phyloP scores from a whole-genome alignment of 2,329 filamentous ascomycete species.

The Mycosphaerella sp. region DNA sequence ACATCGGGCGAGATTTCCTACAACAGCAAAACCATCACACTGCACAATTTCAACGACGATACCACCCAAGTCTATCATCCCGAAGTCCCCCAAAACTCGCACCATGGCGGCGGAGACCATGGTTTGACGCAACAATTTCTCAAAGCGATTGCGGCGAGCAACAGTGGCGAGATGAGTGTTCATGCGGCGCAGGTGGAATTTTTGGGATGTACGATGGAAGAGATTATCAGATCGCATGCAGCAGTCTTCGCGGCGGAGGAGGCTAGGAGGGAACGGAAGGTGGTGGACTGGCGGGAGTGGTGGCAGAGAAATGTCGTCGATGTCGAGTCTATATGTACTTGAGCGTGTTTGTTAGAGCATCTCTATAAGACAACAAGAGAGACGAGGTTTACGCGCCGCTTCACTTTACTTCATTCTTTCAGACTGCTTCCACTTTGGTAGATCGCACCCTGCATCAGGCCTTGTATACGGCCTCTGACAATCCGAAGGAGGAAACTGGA shows the following conservation, averaged over 20 bases:
- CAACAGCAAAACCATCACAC: conserved; percentile 68
- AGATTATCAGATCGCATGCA: conserved; percentile 81
- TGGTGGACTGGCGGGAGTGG: conserved; percentile 53
- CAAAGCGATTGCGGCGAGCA: conserved; percentile 70
- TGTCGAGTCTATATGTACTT: no score
- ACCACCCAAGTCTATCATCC: conserved; percentile 54
- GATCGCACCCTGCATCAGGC: no score
- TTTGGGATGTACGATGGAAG: conserved; percentile 77
- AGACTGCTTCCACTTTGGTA: no score
- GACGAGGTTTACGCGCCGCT: no score
- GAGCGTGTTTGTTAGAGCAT: no score
- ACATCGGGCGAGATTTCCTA: conserved; percentile 79
- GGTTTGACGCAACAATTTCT: conserved; percentile 79
- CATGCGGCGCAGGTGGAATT: conserved; percentile 65
- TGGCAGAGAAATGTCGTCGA: conserved; percentile 14
- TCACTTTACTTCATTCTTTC: no score
- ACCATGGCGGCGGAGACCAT: conserved; percentile 71
- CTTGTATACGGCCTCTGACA: no score
- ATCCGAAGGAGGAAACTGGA: no score
- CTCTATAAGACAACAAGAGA: no score
- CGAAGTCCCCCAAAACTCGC: conserved; percentile 43
- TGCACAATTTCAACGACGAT: conserved; percentile 64
- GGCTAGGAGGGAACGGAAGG: conserved; percentile 61
- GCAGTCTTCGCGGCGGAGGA: conserved; percentile 93
- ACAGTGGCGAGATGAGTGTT: conserved; percentile 60